Conservation (phyloP, 176 grass and related monocot genomes). For the Oryza longistaminata region DNA sequence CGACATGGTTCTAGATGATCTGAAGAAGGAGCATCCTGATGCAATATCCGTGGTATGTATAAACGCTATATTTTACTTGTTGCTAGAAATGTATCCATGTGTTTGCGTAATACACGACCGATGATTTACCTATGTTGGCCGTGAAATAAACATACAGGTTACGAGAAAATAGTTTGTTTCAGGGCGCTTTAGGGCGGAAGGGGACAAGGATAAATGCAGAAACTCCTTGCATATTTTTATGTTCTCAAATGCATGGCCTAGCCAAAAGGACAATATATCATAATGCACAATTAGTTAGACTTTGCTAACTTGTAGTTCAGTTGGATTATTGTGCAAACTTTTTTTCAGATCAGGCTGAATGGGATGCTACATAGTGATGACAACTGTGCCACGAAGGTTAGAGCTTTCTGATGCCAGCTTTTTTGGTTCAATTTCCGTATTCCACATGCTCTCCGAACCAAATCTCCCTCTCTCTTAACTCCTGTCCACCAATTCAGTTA, state of each 20-base stretch:
- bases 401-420: background rate
- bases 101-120: background rate
- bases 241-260: background rate
- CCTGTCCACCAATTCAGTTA: background rate
- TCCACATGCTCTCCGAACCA: background rate
- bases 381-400: slow-evolving; percentile 79
- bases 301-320: background rate
- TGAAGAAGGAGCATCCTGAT: slow-evolving; percentile 71
- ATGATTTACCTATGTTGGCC: background rate
- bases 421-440: background rate
- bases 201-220: background rate
- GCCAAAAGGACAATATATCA: background rate
- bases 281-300: background rate
- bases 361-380: slow-evolving; percentile 86
- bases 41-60: too few species aligned
- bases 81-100: background rate
- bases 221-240: background rate
- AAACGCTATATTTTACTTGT: too few species aligned
- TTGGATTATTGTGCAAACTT: background rate
- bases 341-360: slow-evolving; percentile 85
- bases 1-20: slow-evolving; percentile 83
- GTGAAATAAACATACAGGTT: background rate
- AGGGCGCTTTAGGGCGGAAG: background rate
- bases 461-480: slow-evolving; percentile 3
- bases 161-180: background rate